Evolutionary conservation across 225 moss, liverwort and hornwort species (phyloP).

Genomic region (Anthoceros angustus): DNA sequence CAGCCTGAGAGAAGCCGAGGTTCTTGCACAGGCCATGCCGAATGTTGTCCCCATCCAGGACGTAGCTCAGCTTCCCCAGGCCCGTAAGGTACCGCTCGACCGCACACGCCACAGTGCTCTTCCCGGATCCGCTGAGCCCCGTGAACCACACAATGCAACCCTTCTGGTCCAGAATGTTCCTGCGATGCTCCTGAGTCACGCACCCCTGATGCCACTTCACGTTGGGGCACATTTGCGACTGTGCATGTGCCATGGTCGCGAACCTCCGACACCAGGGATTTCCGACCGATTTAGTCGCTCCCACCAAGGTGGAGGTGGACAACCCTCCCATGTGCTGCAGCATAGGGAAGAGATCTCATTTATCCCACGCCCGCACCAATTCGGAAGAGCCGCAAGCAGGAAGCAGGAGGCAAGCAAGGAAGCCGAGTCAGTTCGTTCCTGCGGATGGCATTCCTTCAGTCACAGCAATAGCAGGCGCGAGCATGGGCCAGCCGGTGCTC

Average conservation of each 20-base stretch:
- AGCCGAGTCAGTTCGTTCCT: too few species aligned
- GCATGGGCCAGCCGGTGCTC: too few species aligned
- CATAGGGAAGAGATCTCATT: not conserved
- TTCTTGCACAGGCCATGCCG: constrained; percentile 67
- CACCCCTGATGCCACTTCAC: constrained; percentile 54
- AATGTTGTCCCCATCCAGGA: constrained; percentile 82
- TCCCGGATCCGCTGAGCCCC: constrained; percentile 79
- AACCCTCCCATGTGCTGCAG: not conserved
- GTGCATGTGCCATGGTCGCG: not conserved
- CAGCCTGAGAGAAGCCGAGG: constrained; percentile 53
- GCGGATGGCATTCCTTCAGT: too few species aligned
- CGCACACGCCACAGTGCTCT: constrained; percentile 66
- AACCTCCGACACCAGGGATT: not conserved
- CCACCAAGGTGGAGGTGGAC: not conserved
- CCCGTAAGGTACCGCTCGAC: constrained; percentile 43
- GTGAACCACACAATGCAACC: constrained; percentile 87
- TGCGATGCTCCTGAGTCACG: constrained; percentile 44
- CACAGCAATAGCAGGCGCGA: too few species aligned
- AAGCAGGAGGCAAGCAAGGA: too few species aligned
- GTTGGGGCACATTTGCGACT: constrained; percentile 17
- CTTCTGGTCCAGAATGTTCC: constrained; percentile 42
- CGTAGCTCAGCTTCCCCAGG: constrained; percentile 54
- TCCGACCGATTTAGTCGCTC: not conserved
- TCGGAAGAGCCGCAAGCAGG: too few species aligned
- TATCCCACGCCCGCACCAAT: not conserved